Base-by-base conservation (phyloP, 495 filamentous ascomycete species). In the Aspergillus taichungensis region DNA sequence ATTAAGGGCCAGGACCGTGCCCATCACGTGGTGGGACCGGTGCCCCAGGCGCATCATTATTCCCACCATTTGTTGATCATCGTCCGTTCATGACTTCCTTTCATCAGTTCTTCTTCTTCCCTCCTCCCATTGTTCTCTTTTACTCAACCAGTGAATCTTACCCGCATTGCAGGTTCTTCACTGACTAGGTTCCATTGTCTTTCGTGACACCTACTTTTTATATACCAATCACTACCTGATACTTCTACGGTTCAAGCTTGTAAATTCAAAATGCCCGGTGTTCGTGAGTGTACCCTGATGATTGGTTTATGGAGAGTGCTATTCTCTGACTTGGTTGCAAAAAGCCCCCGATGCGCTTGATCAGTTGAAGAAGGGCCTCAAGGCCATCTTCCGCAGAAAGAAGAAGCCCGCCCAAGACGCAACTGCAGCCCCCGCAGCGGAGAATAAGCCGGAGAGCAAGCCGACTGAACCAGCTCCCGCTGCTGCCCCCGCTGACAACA, bases 341-440 rank as follows among this genome's bases (percentile, higher is more conserved):
- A 39, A 28, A 14, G 29, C 13, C 29, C 18, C 18, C 37, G 37
- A 49, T 31, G 41, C 50, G 36, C 46, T 45, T 29, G 35, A 42
- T n/a, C 47, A 58, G 46, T n/a, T 63, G 49, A 63, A 63, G 60
- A 55, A 50, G 37, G 49, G 53, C 36, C 45, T 63, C 29, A 63
- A 60, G 42, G 32, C 47, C 42, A 49, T 63, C 37, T 57, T 63
- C 46, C 40, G 51, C 30, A 51, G 51, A 8, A 63, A 60, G 51
- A 58, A 54, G 53, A 59, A 59, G 53, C 30, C 43, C 7, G 37
- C 28, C 13, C 35, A 47, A 18, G 34, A 44, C 35, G 43, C 35
- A n/a, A 28, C 40, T 3, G 35, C 18, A 24, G 18, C 18, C 18
- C 18, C 18, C 18, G 18, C 18, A 24, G 18, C 18, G 18, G 18